Evolutionary conservation across 306 rosid species (phyloP).

Genomic region (Astragalus membranaceus): DNA sequence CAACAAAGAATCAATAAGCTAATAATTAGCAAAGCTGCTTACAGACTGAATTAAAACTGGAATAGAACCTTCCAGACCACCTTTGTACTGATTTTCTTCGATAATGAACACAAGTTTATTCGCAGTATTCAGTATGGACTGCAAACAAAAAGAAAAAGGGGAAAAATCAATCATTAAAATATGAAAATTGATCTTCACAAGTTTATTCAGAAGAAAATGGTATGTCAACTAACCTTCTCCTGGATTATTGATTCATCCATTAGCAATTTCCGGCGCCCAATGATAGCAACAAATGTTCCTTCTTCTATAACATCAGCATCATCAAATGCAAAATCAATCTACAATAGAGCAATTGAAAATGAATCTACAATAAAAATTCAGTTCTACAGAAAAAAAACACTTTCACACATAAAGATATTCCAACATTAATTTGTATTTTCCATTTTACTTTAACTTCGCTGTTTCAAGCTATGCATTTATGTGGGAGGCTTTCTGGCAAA

Average conservation of each 20-base stretch:
- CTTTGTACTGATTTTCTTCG: conserved; percentile 67
- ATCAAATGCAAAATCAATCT: conserved; percentile 93
- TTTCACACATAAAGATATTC: conserved; percentile 10
- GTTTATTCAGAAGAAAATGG: not conserved
- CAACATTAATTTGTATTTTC: not conserved
- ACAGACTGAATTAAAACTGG: conserved; percentile 84
- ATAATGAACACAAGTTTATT: conserved; percentile 53
- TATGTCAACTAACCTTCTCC: conserved; percentile 49
- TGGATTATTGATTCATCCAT: conserved; percentile 68
- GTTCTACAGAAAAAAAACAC: not conserved
- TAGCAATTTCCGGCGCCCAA: conserved; percentile 54
- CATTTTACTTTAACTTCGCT: not conserved
- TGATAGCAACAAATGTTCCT: conserved; percentile 65
- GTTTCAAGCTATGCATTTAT: not conserved
- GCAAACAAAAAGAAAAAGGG: conserved; percentile 19
- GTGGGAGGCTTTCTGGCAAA: not conserved
- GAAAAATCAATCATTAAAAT: not conserved
- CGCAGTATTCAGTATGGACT: conserved; percentile 63
- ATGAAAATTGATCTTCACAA: conserved; percentile 2
- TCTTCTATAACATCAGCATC: conserved; percentile 88
- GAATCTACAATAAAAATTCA: conserved; percentile 16
- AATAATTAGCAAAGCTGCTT: conserved; percentile 37
- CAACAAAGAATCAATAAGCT: conserved; percentile 12
- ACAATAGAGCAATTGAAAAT: conserved; percentile 42
- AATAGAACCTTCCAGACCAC: conserved; percentile 70